These are phyloP conservation scores for Huntiella decipiens DNA, from an alignment of 2,329 filamentous ascomycete genomes.

Conservation along the genomic window DNA sequence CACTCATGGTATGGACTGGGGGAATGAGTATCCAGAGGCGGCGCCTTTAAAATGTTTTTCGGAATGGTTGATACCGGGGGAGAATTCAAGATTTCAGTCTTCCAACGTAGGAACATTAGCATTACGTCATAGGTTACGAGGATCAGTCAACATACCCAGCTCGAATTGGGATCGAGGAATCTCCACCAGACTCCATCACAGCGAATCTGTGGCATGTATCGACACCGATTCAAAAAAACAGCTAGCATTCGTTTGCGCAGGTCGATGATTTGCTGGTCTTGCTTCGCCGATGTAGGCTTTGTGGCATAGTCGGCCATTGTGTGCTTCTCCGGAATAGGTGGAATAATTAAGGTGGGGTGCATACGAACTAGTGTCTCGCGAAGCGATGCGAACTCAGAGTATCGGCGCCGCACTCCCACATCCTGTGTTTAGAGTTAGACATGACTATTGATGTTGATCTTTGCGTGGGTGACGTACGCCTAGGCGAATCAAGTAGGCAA, in stretches of 20 bases:
- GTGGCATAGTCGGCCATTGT: conserved; percentile 97
- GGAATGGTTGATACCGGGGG: conserved; percentile 81
- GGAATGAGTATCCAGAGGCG: conserved; percentile 88
- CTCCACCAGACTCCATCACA: conserved; percentile 95
- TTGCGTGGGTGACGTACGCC: conserved; percentile 39
- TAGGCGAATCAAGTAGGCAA: conserved; percentile 92
- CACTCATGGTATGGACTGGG: conserved; percentile 71
- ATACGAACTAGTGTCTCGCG: conserved; percentile 74
- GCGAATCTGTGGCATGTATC: conserved; percentile 76
- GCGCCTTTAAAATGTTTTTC: conserved; percentile 84
- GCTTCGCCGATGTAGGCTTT: conserved; percentile 93
- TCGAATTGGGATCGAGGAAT: conserved; percentile 92
- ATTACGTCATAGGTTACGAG: conserved; percentile 12
- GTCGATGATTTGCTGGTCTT: conserved; percentile 93
- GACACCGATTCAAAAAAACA: conserved; percentile 85
- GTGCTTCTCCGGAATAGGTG: conserved; percentile 96
- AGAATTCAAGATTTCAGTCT: conserved; percentile 91
- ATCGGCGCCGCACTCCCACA: conserved; percentile 80
- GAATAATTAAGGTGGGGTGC: conserved; percentile 87
- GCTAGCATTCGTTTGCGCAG: conserved; percentile 90
- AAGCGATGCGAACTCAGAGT: conserved; percentile 89
- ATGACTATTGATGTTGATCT: too few species aligned
- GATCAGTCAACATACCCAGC: conserved; percentile 50
- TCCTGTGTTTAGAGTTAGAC: conserved; percentile 36
- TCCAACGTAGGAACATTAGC: conserved; percentile 13